Conservation (phyloP, 2,329 filamentous ascomycete genomes). For the Paraphaeosphaeria sporulosa region DNA sequence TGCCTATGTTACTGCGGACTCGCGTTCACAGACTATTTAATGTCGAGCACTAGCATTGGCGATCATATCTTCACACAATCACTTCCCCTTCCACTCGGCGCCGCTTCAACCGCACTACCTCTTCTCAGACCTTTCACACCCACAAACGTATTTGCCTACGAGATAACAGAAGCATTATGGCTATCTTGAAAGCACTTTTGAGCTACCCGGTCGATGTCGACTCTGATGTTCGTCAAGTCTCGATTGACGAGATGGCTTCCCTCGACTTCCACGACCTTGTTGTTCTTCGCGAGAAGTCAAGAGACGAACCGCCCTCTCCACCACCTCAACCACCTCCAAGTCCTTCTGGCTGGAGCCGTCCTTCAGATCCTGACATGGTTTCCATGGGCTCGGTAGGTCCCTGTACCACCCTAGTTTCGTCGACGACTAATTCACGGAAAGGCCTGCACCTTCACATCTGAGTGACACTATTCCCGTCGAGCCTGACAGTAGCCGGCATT, state of each 20-base stretch:
- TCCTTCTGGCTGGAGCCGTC: conserved; percentile 40
- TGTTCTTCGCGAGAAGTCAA: conserved; percentile 32
- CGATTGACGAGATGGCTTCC: conserved; percentile 8
- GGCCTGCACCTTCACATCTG: conserved; percentile 4
- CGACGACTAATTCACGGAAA: conserved; percentile 8
- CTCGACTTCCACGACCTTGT: conserved; percentile 10
- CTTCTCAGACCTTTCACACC: neutral
- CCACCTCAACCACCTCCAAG: conserved; percentile 52
- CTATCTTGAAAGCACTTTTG: conserved; percentile 1
- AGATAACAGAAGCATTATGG: conserved; percentile 7
- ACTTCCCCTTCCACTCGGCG: conserved; percentile 16
- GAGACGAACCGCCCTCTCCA: conserved; percentile 50
- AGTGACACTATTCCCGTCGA: conserved; percentile 4
- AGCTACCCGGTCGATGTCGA: neutral
- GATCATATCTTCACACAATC: conserved; percentile 22
- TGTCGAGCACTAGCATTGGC: conserved; percentile 28
- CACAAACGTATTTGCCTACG: neutral
- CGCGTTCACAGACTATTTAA: conserved; percentile 38
- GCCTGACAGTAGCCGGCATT: conserved; percentile 8
- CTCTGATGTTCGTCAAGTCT: neutral
- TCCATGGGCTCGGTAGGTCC: conserved; percentile 18
- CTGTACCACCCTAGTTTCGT: conserved; percentile 11
- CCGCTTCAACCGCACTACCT: neutral
- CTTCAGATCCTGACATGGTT: conserved; percentile 14
- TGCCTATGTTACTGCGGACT: conserved; percentile 27